Evolutionary conservation across 2,329 filamentous ascomycete genomes (phyloP), one percentile per base, ranked within the genome.

Genomic region (Didymellaceae sp.): DNA sequence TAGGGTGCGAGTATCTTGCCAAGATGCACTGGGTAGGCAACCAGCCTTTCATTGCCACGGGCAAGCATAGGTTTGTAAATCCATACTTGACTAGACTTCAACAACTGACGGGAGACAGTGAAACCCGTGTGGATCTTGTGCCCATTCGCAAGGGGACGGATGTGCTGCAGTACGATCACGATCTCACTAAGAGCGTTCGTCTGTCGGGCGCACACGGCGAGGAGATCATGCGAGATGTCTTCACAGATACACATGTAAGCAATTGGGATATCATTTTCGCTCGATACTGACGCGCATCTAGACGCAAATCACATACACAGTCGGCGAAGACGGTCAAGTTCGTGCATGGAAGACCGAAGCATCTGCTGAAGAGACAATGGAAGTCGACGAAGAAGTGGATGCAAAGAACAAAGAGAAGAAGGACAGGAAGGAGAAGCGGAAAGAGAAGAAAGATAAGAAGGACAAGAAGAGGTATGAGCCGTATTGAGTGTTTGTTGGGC

Each of bases 1-100:
- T 92, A 5, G 80, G 77, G 3, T 90, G 87, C 57, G 88, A 89
- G 76, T 94, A 94, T 69, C 80, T 91, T 2, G 85, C 87, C 14
- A 85, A 87, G 63, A 78, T 92, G 30, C 73, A 82, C 34, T 79
- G 88, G 74, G 69, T 80, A 18, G 82, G 84, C 30, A 81, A 80
- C 3, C 82, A 84, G 0, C 83, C 83, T 5, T 80, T 86, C 11
- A 74, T 90, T 30, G 87, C 85, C 2, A 82, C 80, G 1, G 87
- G 87, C n/a, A 78, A 80, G 28, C 86, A 88, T 62, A 86, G 87
- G 86, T 87, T 75, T 70, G 81, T 77, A 31, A 5, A 31, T 20
- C 11, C 4, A 13, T 3, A 10, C 2, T 14, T 5, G 8, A 2
- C 3, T 11, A 18, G 9, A 20, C 3, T 24, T 9, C 17, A 11